Evolutionary conservation across 495 filamentous ascomycete genomes (phyloP).

Genomic region (Penicillium robsamsonii): DNA sequence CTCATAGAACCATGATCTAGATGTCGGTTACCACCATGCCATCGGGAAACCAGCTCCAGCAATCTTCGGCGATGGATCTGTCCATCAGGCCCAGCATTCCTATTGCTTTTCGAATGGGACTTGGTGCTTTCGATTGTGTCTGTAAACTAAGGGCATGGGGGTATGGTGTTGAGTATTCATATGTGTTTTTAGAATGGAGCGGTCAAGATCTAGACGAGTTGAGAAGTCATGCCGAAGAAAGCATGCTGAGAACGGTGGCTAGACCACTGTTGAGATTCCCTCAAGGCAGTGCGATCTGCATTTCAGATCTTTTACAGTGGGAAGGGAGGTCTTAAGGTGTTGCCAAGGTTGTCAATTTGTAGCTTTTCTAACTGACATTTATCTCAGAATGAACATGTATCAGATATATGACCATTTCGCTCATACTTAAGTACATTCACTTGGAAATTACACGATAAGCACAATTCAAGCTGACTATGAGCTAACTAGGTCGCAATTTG

Average conservation of each 20-base stretch:
- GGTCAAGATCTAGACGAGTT: conserved; percentile 44
- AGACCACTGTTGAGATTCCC: conserved; percentile 39
- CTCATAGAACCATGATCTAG: conserved; percentile 40
- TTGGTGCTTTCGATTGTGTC: conserved; percentile 40
- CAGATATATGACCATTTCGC: neutral
- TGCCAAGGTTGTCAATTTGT: conserved; percentile 35
- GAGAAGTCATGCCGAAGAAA: conserved; percentile 41
- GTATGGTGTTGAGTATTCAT: conserved; percentile 40
- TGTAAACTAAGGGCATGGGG: conserved; percentile 26
- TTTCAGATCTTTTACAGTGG: conserved; percentile 47
- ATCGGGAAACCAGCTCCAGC: conserved; percentile 20
- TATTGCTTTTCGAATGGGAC: conserved; percentile 27
- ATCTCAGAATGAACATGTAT: neutral
- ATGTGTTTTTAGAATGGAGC: conserved; percentile 36
- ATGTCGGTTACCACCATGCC: conserved; percentile 41
- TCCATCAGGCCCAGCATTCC: conserved; percentile 32
- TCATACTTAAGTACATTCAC: neutral
- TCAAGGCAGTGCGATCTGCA: conserved; percentile 42
- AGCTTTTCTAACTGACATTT: neutral
- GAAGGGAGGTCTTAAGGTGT: conserved; percentile 58
- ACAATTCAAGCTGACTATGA: neutral
- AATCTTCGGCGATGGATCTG: conserved; percentile 25
- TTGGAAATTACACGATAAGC: neutral
- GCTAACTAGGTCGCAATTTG: neutral
- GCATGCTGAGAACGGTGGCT: conserved; percentile 46